Percentiles rank a stretch among this genome's conserved stretches.
Evolutionary conservation across 805 yeast species (phyloP).

Genomic region (Zygotorulaspora chibaensis): DNA sequence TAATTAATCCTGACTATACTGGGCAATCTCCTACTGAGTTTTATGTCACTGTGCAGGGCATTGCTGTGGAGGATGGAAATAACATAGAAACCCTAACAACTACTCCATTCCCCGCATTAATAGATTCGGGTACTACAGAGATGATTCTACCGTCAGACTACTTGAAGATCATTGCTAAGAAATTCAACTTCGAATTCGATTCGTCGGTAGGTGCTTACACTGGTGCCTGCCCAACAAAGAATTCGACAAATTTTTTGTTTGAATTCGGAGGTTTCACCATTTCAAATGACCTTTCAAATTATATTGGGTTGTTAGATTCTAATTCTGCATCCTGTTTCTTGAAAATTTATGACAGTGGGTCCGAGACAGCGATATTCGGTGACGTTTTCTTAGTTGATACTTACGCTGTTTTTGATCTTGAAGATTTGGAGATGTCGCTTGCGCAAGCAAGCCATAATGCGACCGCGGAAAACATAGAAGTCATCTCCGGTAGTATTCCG

Average conservation of each 20-base stretch:
- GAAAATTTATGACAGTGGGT: constrained; percentile 31
- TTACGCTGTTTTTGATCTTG: constrained; percentile 65
- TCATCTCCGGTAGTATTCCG: constrained; percentile 43
- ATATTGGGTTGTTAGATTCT: constrained; percentile 11
- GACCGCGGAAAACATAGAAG: constrained; percentile 42
- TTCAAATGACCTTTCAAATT: background rate
- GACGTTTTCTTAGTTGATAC: constrained; percentile 62
- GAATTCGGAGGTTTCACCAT: constrained; percentile 9
- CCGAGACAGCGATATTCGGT: constrained; percentile 43
- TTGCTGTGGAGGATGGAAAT: constrained; percentile 31
- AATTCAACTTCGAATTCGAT: constrained; percentile 42
- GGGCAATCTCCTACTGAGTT: constrained; percentile 8
- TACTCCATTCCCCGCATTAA: constrained; percentile 36
- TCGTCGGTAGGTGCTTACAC: constrained; percentile 40
- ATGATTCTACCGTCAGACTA: constrained; percentile 44
- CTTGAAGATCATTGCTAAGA: constrained; percentile 33
- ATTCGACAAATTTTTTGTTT: constrained; percentile 19
- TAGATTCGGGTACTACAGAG: constrained; percentile 55
- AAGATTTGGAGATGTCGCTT: constrained; percentile 49
- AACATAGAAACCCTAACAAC: constrained; percentile 20
- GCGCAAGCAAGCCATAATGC: constrained; percentile 40
- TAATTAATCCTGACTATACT: constrained; percentile 37
- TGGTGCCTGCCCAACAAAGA: constrained; percentile 38
- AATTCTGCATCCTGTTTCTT: constrained; percentile 38
- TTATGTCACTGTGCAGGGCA: constrained; percentile 30